These are phyloP conservation scores for Stereum hirsutum DNA, from an alignment of 1,284 basidiomycete species.

Conservation along the genomic window DNA sequence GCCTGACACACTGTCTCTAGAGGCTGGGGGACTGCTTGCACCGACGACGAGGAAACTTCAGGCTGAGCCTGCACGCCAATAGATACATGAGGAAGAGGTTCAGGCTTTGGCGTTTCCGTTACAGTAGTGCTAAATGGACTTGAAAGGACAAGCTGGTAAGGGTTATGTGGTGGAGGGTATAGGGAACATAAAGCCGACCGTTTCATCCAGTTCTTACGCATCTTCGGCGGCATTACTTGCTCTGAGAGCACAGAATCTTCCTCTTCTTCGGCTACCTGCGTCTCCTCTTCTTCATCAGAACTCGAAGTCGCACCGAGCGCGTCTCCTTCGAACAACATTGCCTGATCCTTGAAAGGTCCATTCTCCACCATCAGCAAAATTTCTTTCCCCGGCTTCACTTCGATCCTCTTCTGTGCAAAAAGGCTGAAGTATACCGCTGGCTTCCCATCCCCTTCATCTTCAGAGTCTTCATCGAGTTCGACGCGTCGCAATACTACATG, in stretches of 20 bases:
- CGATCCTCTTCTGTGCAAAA: constrained; percentile 56
- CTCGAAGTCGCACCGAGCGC: constrained; percentile 23
- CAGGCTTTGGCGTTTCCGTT: constrained; percentile 1
- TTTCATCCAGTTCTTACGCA: constrained; percentile 46
- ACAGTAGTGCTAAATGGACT: background rate
- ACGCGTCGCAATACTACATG: constrained; percentile 52
- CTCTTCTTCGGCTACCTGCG: constrained; percentile 15
- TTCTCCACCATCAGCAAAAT: constrained; percentile 50
- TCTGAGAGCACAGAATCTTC: constrained; percentile 9
- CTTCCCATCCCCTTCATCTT: constrained; percentile 25
- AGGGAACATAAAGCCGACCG: too few species aligned
- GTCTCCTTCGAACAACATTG: constrained; percentile 48
- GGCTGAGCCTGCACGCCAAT: constrained; percentile 26
- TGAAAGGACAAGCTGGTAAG: constrained; percentile 22
- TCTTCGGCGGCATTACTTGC: constrained; percentile 38
- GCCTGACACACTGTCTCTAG: background rate
- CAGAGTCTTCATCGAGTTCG: constrained; percentile 32
- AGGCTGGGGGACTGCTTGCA: constrained; percentile 8
- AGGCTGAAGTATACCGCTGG: constrained; percentile 44
- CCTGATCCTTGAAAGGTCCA: constrained; percentile 39
- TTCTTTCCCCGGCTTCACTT: constrained; percentile 58
- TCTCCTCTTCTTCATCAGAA: constrained; percentile 29
- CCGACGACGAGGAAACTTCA: constrained; percentile 15
- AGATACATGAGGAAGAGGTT: constrained; percentile 5
- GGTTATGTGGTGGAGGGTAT: too few species aligned